A percentile compares a stretch with the other conserved stretches of the same genome.
phyloP scores from a whole-genome alignment of 108 stramenopile genomes.

The Skeletonema costatum region DNA sequence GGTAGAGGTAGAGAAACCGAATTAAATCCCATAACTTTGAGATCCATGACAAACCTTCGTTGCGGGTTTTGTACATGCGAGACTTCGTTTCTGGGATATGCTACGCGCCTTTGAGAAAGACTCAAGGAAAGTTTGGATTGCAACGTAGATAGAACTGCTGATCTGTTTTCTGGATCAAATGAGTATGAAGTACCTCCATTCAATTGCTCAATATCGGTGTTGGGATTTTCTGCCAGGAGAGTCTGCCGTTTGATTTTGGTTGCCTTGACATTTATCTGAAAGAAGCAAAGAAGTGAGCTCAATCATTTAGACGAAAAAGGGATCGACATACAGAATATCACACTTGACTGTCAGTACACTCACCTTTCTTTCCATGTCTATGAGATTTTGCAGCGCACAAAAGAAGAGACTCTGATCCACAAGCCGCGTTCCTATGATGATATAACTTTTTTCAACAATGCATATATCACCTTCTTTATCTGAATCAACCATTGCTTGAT shows the following conservation, averaged over 20 bases:
- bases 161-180: slow-evolving; percentile 34
- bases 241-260: slow-evolving; percentile 14
- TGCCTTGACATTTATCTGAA: slow-evolving; percentile 21
- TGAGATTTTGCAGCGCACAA: slow-evolving; percentile 52
- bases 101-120: slow-evolving; percentile 26
- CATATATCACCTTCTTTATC: slow-evolving; percentile 46
- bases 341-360: background rate
- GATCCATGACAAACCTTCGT: slow-evolving; percentile 36
- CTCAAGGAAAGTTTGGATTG: slow-evolving; percentile 42
- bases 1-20: slow-evolving; percentile 47
- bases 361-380: slow-evolving; percentile 53
- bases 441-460: slow-evolving; percentile 54
- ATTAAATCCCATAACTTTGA: slow-evolving; percentile 27
- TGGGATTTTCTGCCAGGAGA: background rate
- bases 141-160: slow-evolving; percentile 39
- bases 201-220: background rate
- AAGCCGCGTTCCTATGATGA: slow-evolving; percentile 48
- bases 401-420: slow-evolving; percentile 49
- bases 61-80: slow-evolving; percentile 26
- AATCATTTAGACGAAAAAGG: background rate
- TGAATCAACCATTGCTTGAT: slow-evolving; percentile 46
- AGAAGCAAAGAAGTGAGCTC: background rate
- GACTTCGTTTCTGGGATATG: slow-evolving; percentile 33
- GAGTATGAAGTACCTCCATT: background rate
- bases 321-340: background rate